Evolutionary conservation across 1,284 basidiomycete species (phyloP).

Genomic region (Heterobasidion irregulare): DNA sequence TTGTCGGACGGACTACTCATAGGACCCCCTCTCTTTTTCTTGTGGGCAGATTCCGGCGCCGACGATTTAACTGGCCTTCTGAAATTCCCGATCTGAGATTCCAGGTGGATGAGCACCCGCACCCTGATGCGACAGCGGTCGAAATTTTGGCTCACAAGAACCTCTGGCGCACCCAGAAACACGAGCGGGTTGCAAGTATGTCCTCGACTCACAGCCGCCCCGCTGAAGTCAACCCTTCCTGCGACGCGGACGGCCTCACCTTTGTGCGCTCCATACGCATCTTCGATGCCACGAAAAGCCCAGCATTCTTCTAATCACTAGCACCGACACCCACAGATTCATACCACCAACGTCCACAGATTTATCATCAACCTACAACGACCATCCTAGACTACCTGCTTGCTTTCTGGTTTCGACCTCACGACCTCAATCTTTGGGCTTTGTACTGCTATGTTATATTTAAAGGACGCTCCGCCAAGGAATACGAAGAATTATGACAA

Average conservation of each 20-base stretch:
- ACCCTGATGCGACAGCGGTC: neutral
- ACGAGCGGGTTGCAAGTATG: neutral
- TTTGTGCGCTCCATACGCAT: slow-evolving; percentile 50
- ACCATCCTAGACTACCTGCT: no score
- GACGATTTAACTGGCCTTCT: slow-evolving; percentile 11
- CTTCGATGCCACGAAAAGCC: slow-evolving; percentile 33
- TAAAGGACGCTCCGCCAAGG: no score
- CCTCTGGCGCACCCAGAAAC: neutral
- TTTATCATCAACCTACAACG: no score
- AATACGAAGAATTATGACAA: no score
- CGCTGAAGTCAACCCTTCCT: slow-evolving; percentile 10
- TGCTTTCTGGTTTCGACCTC: no score
- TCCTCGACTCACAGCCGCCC: slow-evolving; percentile 2
- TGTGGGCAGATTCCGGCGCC: slow-evolving; percentile 1
- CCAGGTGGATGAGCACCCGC: slow-evolving; percentile 9
- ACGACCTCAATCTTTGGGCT: no score
- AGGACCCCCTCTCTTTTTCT: no score
- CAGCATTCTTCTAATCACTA: neutral
- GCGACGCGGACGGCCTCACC: slow-evolving; percentile 27
- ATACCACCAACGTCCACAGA: no score
- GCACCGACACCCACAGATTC: neutral
- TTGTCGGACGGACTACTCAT: neutral
- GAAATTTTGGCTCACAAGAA: neutral
- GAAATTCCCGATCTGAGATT: slow-evolving; percentile 16
- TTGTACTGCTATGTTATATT: no score